A percentile compares a stretch with the other conserved stretches of the same genome.
Conservation (phyloP, 805 yeast species). For the Metschnikowia chrysomelidarum region DNA sequence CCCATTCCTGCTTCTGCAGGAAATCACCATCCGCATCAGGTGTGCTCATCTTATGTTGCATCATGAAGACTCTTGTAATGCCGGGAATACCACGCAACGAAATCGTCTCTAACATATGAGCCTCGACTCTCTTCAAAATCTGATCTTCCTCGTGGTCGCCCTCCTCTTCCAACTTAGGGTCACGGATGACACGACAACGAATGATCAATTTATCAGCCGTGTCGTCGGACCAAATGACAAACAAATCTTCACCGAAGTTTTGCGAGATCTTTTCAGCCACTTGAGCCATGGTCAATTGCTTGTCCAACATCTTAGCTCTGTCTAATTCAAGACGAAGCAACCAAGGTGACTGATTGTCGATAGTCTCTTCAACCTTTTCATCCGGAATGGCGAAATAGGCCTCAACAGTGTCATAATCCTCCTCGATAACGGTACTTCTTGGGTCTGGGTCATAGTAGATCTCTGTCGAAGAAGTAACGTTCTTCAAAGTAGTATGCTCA, state of each 20-base stretch:
- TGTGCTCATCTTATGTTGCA: slow-evolving; percentile 71
- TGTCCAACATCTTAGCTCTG: slow-evolving; percentile 98
- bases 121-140: slow-evolving; percentile 89
- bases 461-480: slow-evolving; percentile 96
- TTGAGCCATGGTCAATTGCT: slow-evolving; percentile 96
- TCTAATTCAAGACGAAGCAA: slow-evolving; percentile 92
- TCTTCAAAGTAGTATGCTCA: slow-evolving; percentile 91
- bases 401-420: slow-evolving; percentile 95
- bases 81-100: slow-evolving; percentile 95
- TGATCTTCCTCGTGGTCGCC: slow-evolving; percentile 97
- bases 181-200: slow-evolving; percentile 98
- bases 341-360: slow-evolving; percentile 98
- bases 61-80: slow-evolving; percentile 86
- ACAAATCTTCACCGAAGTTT: slow-evolving; percentile 90
- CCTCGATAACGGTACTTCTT: slow-evolving; percentile 91
- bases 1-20: slow-evolving; percentile 93
- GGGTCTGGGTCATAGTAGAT: slow-evolving; percentile 98
- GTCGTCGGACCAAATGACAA: slow-evolving; percentile 99
- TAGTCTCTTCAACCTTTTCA: slow-evolving; percentile 90
- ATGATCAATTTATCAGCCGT: slow-evolving; percentile 94
- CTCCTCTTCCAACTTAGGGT: slow-evolving; percentile 92
- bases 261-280: slow-evolving; percentile 94
- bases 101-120: slow-evolving; percentile 93
- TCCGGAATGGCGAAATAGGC: slow-evolving; percentile 97
- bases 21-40: slow-evolving; percentile 85